Evolutionary conservation across 2,329 filamentous ascomycete species (phyloP), one percentile per base, ranked within the genome.

Genomic region (Trichoderma sp.): DNA sequence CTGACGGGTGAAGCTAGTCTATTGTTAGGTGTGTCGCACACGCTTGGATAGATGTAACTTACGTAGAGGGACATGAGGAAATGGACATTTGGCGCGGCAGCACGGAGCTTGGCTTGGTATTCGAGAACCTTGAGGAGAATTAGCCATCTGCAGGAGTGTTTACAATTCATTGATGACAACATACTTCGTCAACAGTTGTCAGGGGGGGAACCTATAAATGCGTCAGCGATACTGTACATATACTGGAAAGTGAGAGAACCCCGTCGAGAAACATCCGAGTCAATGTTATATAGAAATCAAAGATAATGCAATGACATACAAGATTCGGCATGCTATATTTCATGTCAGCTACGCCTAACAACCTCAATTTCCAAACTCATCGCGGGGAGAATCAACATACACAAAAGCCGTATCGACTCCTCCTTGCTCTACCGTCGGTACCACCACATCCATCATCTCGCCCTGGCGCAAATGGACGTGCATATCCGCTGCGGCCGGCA

Each of bases 31-130:
- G 63, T 39, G 29, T 56, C 4, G 2, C 10, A 22, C 25, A 58
- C 25, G 19, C 34, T 12, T 22, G n/a, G 13, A 42, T 37, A 29
- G 22, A 17, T 35, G 22, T 4, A 22, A 74, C 79, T 69, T 50
- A 82, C 83, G 74, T 88, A 93, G 52, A 93, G 83, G 1, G 90
- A 90, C 90, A 93, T 92, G 68, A 93, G 84, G 74, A 87, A 93
- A 68, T 85, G 85, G 68, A 92, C 87, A 61, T 84, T 82, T 2
- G 87, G 84, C 60, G 89, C 86, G 69, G 91, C 80, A 52, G 84
- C 82, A 71, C 85, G 81, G 17, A 93, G 82, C 54, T 84, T 83
- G 29, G 82, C 77, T 76, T 89, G 85, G 79, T 93, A 93, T 50
- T 87, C 87, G 27, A 92, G 80, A 9, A 89, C 90, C 76, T 87